Evolutionary conservation across 2,329 filamentous ascomycete species (phyloP), one percentile per base, ranked within the genome.

Genomic region (Arthrobotrys sinensis): DNA sequence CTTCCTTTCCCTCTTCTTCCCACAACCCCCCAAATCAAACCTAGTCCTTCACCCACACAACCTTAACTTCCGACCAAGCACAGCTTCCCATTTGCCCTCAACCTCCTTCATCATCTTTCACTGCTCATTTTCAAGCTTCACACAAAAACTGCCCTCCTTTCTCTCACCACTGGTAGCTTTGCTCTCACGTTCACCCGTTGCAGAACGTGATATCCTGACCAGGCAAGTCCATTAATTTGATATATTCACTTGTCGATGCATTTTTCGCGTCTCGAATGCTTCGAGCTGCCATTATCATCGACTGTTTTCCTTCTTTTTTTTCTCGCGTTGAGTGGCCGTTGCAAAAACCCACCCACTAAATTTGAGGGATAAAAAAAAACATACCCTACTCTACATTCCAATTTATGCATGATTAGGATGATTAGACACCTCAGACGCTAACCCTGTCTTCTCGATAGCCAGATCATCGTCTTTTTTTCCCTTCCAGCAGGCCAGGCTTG

Each of bases 321-420:
- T 45, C 57, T 77, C 73, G 73, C 73, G 73, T 77, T 77, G 73
- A 70, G 57, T 60, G 65, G 46, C 69, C 38, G 63, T 64, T 77
- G 48, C 48, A 53, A 45, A 60, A 53, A 46, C 65, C 66, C 66
- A 66, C 48, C 50, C 67, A 77, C 60, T 77, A 71, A 16, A 45
- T 64, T 38, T 77, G 73, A 66, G 73, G 73, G 73, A 77, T 71
- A 77, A 77, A 77, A 70, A 69, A 71, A 77, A 77, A 77, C 57
- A 65, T 71, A 28, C 73, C 66, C 65, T 76, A 69, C 69, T 55
- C 46, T 77, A 67, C 73, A 77, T 77, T 77, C 73, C 73, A 60
- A 57, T 71, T 65, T 57, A 77, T 71, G 73, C 73, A 77, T 77
- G 73, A 71, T 65, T 71, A 66, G 60, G 65, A 63, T 70, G 66